These are phyloP conservation scores for Yarrowia alimentaria DNA, from an alignment of 805 yeast species.

Conservation along the genomic window DNA sequence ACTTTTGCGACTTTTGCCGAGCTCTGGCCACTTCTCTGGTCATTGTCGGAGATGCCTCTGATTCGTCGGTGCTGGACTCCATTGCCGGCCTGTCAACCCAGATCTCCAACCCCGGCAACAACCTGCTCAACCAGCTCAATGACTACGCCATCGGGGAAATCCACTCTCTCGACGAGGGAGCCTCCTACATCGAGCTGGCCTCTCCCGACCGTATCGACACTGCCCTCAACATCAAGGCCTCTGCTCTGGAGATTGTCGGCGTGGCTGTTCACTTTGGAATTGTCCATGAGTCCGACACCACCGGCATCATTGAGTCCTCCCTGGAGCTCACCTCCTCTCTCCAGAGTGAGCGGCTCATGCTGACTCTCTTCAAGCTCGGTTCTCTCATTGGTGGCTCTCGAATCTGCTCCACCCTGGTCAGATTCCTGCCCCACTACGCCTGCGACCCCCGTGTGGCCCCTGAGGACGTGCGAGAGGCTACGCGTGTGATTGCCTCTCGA, in stretches of 20 bases:
- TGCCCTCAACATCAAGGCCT: constrained; percentile 55
- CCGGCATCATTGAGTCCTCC: constrained; percentile 50
- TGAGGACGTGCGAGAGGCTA: constrained; percentile 50
- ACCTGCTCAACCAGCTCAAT: constrained; percentile 30
- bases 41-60: constrained; percentile 13
- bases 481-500: constrained; percentile 55
- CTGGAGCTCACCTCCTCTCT: constrained; percentile 54
- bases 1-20: constrained; percentile 30
- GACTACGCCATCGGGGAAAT: constrained; percentile 42
- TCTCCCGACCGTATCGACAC: constrained; percentile 49
- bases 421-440: constrained; percentile 46
- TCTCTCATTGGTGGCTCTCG: constrained; percentile 48
- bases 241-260: constrained; percentile 59
- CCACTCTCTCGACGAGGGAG: constrained; percentile 56
- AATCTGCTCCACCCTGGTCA: constrained; percentile 38
- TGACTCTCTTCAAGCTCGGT: constrained; percentile 55
- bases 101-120: constrained; percentile 29
- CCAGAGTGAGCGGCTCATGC: constrained; percentile 52
- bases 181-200: constrained; percentile 54
- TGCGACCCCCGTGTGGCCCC: constrained; percentile 50
- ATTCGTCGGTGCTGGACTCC: constrained; percentile 1
- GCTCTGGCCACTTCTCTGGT: constrained; percentile 31
- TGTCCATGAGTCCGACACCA: constrained; percentile 47
- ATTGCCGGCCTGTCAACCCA: constrained; percentile 29
- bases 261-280: constrained; percentile 52